A percentile compares a stretch with the other conserved stretches of the same genome.
phyloP scores from a whole-genome alignment of 139 green algal genomes.

The Yamagishiella unicocca region DNA sequence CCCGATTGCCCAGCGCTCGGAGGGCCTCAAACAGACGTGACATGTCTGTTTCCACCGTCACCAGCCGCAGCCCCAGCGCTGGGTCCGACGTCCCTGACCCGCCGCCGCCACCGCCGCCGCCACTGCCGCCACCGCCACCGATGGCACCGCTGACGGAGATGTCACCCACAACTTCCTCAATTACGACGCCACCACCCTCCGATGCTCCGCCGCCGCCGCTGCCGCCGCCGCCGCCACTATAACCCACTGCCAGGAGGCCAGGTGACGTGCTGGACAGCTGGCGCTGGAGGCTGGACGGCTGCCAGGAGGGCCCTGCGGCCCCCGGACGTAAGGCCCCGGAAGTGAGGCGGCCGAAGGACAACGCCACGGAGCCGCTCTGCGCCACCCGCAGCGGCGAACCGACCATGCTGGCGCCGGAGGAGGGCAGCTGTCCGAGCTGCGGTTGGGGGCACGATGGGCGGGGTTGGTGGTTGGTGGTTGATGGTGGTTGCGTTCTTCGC shows the following conservation, averaged over 20 bases:
- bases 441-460: no score
- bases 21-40: constrained; percentile 1
- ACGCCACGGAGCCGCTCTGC: background rate
- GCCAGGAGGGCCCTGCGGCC: constrained; percentile 26
- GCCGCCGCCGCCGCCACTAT: background rate
- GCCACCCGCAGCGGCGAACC: no score
- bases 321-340: background rate
- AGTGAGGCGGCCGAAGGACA: constrained; percentile 16
- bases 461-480: no score
- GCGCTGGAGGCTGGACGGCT: background rate
- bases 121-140: background rate
- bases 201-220: background rate
- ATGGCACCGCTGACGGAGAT: background rate
- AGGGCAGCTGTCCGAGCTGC: no score
- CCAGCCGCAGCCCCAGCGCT: constrained; percentile 14
- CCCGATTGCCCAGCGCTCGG: background rate
- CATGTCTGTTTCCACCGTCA: constrained; percentile 31
- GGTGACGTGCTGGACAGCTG: background rate
- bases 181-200: no score
- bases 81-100: background rate
- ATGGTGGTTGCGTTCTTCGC: no score
- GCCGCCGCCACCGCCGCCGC: background rate
- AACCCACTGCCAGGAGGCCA: background rate
- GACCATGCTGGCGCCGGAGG: no score
- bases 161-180: no score